These are phyloP conservation scores for Scutellaria minor DNA, from an alignment of 257 asterid genomes.

Conservation along the genomic window DNA sequence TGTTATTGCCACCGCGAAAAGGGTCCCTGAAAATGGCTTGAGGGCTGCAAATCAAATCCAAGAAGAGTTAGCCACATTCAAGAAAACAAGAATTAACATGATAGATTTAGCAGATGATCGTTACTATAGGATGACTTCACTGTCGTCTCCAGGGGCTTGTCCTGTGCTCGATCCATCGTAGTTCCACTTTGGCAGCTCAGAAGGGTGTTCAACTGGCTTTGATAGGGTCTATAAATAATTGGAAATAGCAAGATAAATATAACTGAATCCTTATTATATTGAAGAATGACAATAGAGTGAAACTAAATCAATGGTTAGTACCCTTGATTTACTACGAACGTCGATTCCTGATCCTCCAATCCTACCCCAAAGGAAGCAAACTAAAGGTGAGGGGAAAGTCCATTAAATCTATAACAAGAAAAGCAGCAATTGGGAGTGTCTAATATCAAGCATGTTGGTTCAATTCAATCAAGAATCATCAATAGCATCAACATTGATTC, in stretches of 20 bases:
- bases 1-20: conserved; percentile 96
- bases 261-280: conserved; percentile 5
- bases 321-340: conserved; percentile 95
- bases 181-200: conserved; percentile 99
- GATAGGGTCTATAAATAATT: conserved; percentile 64
- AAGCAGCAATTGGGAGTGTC: neutral
- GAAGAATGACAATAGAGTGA: conserved; percentile 5
- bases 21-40: conserved; percentile 99
- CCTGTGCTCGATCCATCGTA: conserved; percentile 99
- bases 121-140: conserved; percentile 99
- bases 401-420: neutral
- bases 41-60: conserved; percentile 59
- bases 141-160: conserved; percentile 98
- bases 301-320: conserved; percentile 32
- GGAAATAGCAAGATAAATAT: conserved; percentile 18
- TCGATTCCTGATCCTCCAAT: conserved; percentile 95
- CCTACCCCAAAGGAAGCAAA: conserved; percentile 51
- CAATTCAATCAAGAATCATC: neutral
- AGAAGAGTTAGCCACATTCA: conserved; percentile 23
- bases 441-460: neutral
- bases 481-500: neutral
- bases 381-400: conserved; percentile 9
- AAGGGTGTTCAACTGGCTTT: conserved; percentile 87
- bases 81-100: neutral
- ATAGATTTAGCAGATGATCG: conserved; percentile 22